Percentiles rank a stretch among this genome's conserved stretches.
These are phyloP conservation scores for Dacryopinax spathularia DNA, from an alignment of 768 basidiomycete species.

Conservation along the genomic window DNA sequence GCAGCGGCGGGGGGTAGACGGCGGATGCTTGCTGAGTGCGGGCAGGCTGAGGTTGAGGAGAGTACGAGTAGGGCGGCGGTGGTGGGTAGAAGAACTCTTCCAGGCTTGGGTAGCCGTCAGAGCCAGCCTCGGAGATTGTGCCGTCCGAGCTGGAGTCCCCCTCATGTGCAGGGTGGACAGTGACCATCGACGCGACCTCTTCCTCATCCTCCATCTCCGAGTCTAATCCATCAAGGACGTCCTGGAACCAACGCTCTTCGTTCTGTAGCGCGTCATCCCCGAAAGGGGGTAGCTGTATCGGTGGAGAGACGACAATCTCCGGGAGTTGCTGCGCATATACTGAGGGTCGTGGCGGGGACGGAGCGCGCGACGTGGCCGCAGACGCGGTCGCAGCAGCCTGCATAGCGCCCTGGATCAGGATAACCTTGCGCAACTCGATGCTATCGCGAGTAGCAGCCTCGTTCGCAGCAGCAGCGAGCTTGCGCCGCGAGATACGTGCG, in stretches of 20 bases:
- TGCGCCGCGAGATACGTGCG: background rate
- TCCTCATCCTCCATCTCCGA: background rate
- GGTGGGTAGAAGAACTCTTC: background rate
- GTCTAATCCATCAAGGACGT: background rate
- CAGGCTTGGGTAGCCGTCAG: background rate
- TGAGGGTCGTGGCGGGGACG: background rate
- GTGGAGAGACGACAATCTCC: background rate
- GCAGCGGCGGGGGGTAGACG: background rate
- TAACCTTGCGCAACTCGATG: background rate
- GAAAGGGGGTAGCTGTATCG: background rate
- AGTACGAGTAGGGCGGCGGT: background rate
- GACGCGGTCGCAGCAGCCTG: background rate
- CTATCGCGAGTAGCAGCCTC: background rate
- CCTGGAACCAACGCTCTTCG: background rate
- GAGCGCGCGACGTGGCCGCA: background rate
- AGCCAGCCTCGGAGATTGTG: background rate
- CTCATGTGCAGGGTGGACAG: background rate
- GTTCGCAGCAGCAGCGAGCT: background rate
- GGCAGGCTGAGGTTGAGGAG: background rate
- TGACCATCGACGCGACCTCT: background rate
- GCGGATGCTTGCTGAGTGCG: background rate
- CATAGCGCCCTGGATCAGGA: constrained; percentile 2
- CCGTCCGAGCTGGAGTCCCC: background rate
- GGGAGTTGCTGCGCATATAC: background rate
- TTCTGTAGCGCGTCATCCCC: too few species aligned